A percentile compares a stretch with the other conserved stretches of the same genome.
Conservation (phyloP, 441 rosid species). For the Euphorbia schlechtendalii region DNA sequence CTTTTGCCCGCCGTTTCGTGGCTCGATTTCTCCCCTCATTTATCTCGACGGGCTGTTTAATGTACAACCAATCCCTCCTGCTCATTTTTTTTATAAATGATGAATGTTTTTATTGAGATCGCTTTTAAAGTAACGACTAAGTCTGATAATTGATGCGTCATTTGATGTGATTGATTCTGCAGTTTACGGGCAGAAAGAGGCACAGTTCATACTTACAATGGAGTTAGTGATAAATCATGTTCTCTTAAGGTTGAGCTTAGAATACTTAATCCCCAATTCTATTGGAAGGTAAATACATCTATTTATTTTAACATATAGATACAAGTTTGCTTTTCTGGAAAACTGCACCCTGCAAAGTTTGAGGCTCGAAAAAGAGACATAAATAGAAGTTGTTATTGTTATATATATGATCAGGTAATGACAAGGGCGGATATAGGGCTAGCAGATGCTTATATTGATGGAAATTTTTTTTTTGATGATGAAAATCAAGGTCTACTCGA, state of each 20-base stretch:
- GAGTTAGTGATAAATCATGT: slow-evolving; percentile 28
- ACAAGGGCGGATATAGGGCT: slow-evolving; percentile 80
- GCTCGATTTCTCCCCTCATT: no score
- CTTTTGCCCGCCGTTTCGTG: no score
- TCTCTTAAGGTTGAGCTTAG: slow-evolving; percentile 32
- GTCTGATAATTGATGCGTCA: no score
- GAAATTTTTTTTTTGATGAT: slow-evolving; percentile 67
- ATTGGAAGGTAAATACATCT: slow-evolving; percentile 61
- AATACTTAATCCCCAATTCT: slow-evolving; percentile 66
- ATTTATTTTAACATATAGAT: no score
- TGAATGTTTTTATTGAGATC: no score
- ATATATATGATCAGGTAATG: slow-evolving; percentile 64
- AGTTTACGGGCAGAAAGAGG: slow-evolving; percentile 78
- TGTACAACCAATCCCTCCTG: no score
- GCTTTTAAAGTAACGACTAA: no score
- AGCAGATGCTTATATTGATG: slow-evolving; percentile 74
- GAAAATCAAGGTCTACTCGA: slow-evolving; percentile 55
- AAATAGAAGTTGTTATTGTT: no score
- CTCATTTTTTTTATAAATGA: no score
- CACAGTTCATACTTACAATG: slow-evolving; percentile 43
- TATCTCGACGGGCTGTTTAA: no score
- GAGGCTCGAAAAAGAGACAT: no score
- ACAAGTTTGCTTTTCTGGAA: no score
- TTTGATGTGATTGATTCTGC: not conserved
- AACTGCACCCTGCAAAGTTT: not conserved